Evolutionary conservation across 139 green algal genomes (phyloP), one percentile per base, ranked within the genome.

Genomic region (Haematococcus lacustris): DNA sequence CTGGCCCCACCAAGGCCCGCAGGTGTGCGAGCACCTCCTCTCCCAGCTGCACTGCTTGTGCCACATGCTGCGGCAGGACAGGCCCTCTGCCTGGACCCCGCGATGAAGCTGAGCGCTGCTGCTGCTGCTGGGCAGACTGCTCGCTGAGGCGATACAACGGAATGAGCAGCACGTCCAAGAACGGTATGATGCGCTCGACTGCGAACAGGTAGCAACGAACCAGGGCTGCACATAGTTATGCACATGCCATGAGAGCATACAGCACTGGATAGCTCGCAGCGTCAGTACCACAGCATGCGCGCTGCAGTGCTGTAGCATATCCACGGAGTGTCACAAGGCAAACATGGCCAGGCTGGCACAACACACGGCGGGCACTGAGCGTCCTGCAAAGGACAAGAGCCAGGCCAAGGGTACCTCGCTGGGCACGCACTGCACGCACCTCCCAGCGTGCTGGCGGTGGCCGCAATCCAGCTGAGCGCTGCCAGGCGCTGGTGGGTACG

Each of bases 121-220:
- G 51, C 69, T 63, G 69, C 26, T 70, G 51, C 6, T 21, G 38
- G 34, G 5, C 30, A 3, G 25, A 7, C 28, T 78, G 79, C 76
- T 96, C 88, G 2, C 79, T 80, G 70, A 96, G 87, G 73, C 89
- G 89, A 79, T 87, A 94, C 70, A 97, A 75, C 51, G 92, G 90
- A 37, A 78, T 71, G 71, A 94, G 69, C 51, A 95, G 73, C 30
- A 79, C 41, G 37, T 86, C 71, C 38, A 96, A 83, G 80, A 91
- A 88, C 3, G 83, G 79, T 51, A 50, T n/a, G 13, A 91, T 73
- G 3, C 64, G 73, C 9, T 73, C 63, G 26, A 57, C 34, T 69
- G 59, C 57, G 26, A 9, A 40, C 30, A 41, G 33, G 30, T 33
- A 68, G n/a, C n/a, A n/a, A n/a, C n/a, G n/a, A n/a, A n/a, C n/a